These are phyloP conservation scores for Wickerhamiella cacticola DNA, from an alignment of 805 yeast genomes.

Conservation along the genomic window DNA sequence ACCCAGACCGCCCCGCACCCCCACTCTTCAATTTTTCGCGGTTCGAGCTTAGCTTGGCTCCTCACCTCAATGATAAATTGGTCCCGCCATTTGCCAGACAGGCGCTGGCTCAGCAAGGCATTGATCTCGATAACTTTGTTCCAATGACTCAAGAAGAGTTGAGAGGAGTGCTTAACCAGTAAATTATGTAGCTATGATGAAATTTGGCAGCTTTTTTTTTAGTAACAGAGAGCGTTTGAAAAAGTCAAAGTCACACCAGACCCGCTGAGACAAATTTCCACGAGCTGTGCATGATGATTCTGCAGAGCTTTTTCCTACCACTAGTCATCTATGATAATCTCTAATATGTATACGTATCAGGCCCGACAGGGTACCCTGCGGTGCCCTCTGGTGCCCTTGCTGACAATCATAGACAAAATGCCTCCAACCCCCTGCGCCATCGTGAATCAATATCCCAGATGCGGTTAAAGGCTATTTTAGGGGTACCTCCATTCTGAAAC, in stretches of 20 bases:
- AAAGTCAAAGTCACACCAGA: no score
- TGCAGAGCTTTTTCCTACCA: no score
- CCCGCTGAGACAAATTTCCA: no score
- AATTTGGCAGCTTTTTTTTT: neutral
- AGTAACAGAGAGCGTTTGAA: neutral
- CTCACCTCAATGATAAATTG: constrained; percentile 31
- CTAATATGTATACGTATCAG: no score
- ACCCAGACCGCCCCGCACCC: constrained; percentile 63
- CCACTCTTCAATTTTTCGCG: constrained; percentile 66
- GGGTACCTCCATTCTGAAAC: no score
- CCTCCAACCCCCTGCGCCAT: no score
- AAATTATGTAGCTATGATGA: constrained; percentile 7
- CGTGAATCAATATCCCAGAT: no score
- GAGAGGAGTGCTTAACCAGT: constrained; percentile 1
- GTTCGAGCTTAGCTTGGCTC: constrained; percentile 42
- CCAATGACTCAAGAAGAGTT: constrained; percentile 31
- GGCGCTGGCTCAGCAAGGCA: constrained; percentile 34
- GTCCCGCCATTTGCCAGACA: constrained; percentile 32
- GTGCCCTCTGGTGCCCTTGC: neutral
- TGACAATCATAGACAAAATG: no score
- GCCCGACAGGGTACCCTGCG: neutral
- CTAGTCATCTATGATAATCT: no score
- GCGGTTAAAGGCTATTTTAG: no score
- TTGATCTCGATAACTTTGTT: constrained; percentile 47
- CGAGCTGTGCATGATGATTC: no score